Evolutionary conservation across 805 yeast species (phyloP).

Genomic region (Yamadazyma sp.): DNA sequence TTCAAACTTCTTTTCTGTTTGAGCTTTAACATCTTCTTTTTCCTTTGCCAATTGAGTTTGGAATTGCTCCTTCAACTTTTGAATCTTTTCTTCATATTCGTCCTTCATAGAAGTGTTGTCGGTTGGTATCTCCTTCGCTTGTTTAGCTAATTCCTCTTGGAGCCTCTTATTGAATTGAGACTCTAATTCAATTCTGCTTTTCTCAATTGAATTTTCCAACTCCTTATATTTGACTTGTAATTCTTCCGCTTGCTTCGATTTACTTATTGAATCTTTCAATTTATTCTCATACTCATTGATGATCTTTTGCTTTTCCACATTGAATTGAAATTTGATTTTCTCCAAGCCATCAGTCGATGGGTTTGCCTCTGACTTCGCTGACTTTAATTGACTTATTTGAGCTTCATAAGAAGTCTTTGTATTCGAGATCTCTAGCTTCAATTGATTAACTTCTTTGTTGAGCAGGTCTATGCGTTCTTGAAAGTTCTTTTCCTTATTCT

Average conservation of each 20-base stretch:
- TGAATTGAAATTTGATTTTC: constrained; percentile 7
- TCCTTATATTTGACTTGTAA: constrained; percentile 17
- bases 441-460: constrained; percentile 18
- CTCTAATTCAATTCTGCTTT: constrained; percentile 14
- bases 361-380: background rate
- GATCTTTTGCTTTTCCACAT: constrained; percentile 7
- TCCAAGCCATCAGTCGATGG: background rate
- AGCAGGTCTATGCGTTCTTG: constrained; percentile 20
- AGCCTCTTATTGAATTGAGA: constrained; percentile 20
- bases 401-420: constrained; percentile 4
- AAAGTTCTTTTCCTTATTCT: constrained; percentile 17
- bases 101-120: constrained; percentile 16
- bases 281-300: constrained; percentile 13
- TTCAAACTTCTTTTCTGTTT: constrained; percentile 55
- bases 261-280: constrained; percentile 15
- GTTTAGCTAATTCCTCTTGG: constrained; percentile 21
- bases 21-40: constrained; percentile 42
- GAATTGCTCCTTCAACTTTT: constrained; percentile 17
- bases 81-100: constrained; percentile 12
- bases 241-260: constrained; percentile 10
- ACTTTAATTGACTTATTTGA: background rate
- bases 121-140: constrained; percentile 22
- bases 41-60: constrained; percentile 18
- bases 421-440: constrained; percentile 13
- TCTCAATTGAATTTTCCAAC: constrained; percentile 14